Percentiles rank a stretch among this genome's conserved stretches.
These are phyloP conservation scores for Hymenoscyphus salicellus DNA, from an alignment of 2,329 filamentous ascomycete genomes.

Conservation along the genomic window DNA sequence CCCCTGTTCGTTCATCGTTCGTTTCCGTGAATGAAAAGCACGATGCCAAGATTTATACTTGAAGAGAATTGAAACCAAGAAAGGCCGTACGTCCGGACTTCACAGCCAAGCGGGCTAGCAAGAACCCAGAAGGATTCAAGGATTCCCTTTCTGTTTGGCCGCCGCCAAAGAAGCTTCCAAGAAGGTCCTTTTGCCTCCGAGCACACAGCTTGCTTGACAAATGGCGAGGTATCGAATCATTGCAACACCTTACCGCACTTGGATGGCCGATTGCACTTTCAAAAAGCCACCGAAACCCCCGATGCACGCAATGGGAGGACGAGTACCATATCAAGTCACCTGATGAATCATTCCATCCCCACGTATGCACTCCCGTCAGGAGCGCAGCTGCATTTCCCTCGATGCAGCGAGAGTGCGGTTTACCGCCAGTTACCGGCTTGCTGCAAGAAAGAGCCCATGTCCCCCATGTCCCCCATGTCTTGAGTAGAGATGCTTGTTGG, in stretches of 20 bases:
- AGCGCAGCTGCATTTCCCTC: background rate
- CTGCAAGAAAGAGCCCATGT: background rate
- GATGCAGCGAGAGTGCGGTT: background rate
- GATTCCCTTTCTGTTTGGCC: background rate
- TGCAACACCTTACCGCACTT: too few relatives aligned
- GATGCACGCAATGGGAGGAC: background rate
- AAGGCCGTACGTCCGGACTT: background rate
- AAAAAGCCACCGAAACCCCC: too few relatives aligned
- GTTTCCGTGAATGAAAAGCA: background rate
- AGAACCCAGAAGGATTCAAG: background rate
- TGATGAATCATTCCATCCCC: background rate
- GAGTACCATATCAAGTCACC: background rate
- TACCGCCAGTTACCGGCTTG: background rate
- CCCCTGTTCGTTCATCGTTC: background rate
- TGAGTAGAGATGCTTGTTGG: background rate
- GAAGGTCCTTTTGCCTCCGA: background rate
- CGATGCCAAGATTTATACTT: background rate
- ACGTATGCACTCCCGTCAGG: background rate
- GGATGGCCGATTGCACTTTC: too few relatives aligned
- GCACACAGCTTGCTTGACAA: background rate
- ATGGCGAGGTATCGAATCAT: too few relatives aligned
- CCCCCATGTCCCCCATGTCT: background rate
- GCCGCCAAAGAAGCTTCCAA: background rate
- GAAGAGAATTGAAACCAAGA: conserved; percentile 6
- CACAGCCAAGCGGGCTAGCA: conserved; percentile 1